Percentiles rank a stretch among this genome's conserved stretches.
phyloP scores from a whole-genome alignment of 2,329 filamentous ascomycete species.

The Alternaria burnsii region DNA sequence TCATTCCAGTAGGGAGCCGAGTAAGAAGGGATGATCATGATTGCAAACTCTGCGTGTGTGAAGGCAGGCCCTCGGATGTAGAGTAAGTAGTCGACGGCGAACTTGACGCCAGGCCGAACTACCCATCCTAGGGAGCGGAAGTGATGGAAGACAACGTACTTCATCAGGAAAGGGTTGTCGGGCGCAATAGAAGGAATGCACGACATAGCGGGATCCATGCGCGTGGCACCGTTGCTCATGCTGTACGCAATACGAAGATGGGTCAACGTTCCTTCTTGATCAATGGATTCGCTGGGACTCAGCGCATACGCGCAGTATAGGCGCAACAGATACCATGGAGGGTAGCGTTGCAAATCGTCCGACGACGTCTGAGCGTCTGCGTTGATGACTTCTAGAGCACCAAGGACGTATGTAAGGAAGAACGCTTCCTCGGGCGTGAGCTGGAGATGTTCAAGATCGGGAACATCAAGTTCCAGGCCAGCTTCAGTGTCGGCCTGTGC shows the following conservation, averaged over 20 bases:
- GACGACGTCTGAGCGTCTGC: conserved; percentile 42
- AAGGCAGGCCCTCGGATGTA: conserved; percentile 95
- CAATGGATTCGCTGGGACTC: conserved; percentile 57
- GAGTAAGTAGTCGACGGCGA: conserved; percentile 92
- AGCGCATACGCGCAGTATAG: conserved; percentile 75
- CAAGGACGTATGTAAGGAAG: conserved; percentile 84
- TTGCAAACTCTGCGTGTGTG: conserved; percentile 90
- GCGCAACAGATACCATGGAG: conserved; percentile 40
- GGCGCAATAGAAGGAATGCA: conserved; percentile 61
- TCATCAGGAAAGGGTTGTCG: conserved; percentile 84
- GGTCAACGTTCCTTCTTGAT: conserved; percentile 15
- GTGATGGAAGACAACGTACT: conserved; percentile 93
- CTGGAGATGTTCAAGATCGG: conserved; percentile 83
- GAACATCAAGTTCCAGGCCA: conserved; percentile 24
- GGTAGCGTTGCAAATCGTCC: conserved; percentile 54
- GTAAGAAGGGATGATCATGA: conserved; percentile 86
- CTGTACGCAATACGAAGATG: conserved; percentile 24
- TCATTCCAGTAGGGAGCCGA: conserved; percentile 75
- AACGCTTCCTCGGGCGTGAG: conserved; percentile 90
- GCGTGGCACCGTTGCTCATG: conserved; percentile 19
- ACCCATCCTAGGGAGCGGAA: conserved; percentile 97
- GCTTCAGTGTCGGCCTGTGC: conserved; percentile 13
- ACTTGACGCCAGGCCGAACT: conserved; percentile 90
- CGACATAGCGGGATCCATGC: conserved; percentile 15
- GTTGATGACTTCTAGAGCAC: conserved; percentile 73